Evolutionary conservation across 2,329 filamentous ascomycete genomes (phyloP).

Genomic region (Graphilbum ipis-grandicollis): DNA sequence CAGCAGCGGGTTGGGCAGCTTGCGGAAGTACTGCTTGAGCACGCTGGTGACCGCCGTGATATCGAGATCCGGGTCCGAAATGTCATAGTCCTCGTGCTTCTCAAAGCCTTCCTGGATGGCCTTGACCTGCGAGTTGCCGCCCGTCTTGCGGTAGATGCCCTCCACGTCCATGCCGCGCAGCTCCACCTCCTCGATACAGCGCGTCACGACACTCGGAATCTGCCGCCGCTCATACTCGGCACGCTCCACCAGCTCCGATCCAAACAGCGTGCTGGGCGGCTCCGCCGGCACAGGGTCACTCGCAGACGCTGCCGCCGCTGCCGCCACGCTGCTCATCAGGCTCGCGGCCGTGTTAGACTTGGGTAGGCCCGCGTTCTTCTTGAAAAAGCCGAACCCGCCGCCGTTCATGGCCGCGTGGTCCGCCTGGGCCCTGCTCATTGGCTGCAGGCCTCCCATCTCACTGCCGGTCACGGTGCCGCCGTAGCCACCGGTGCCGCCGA

Average conservation of each 20-base stretch:
- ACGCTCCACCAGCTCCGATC: slow-evolving; percentile 72
- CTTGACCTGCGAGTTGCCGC: slow-evolving; percentile 81
- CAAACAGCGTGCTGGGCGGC: slow-evolving; percentile 52
- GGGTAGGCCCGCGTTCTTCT: slow-evolving; percentile 31
- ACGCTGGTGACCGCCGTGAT: slow-evolving; percentile 94
- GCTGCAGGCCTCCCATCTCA: slow-evolving; percentile 7
- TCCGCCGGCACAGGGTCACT: slow-evolving; percentile 19
- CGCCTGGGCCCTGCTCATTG: too few species aligned
- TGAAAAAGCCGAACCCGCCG: slow-evolving; percentile 57
- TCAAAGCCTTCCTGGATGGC: slow-evolving; percentile 85
- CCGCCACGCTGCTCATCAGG: slow-evolving; percentile 16
- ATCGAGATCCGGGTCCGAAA: slow-evolving; percentile 83
- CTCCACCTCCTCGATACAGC: slow-evolving; percentile 94
- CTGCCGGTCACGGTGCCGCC: background rate
- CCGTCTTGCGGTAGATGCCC: slow-evolving; percentile 95
- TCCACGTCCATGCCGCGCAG: slow-evolving; percentile 92
- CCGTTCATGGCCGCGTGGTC: slow-evolving; percentile 8
- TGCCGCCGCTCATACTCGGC: slow-evolving; percentile 77
- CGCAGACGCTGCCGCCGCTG: slow-evolving; percentile 9
- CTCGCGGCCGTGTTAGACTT: slow-evolving; percentile 31
- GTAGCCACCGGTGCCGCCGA: background rate
- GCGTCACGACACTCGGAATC: slow-evolving; percentile 77
- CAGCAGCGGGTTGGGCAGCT: slow-evolving; percentile 73
- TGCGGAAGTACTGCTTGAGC: slow-evolving; percentile 94
- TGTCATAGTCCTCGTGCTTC: slow-evolving; percentile 69